A percentile compares a stretch with the other conserved stretches of the same genome.
Evolutionary conservation across 345 rosid genomes (phyloP).

Genomic region (Salix udensis): DNA sequence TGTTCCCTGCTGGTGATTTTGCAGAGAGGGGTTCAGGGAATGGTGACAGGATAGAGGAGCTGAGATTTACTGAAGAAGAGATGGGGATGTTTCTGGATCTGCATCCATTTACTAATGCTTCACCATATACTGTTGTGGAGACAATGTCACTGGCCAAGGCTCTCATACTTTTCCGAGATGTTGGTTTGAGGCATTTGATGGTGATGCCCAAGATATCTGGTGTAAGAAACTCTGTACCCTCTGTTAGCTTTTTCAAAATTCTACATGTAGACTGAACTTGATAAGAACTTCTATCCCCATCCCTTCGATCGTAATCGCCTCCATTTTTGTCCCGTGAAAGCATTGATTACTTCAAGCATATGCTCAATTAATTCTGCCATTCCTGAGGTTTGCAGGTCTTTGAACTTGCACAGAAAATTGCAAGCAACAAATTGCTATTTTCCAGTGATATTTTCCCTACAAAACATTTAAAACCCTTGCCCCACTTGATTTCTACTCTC

Average conservation of each 20-base stretch:
- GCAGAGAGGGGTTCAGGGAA: slow-evolving; percentile 76
- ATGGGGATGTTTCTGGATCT: slow-evolving; percentile 84
- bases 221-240: slow-evolving; percentile 43
- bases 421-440: neutral
- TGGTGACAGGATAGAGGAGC: slow-evolving; percentile 55
- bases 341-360: no score
- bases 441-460: neutral
- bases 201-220: slow-evolving; percentile 68
- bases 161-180: slow-evolving; percentile 70
- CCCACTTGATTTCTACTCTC: neutral
- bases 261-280: neutral
- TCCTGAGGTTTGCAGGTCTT: neutral
- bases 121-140: slow-evolving; percentile 91
- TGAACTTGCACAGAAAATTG: neutral
- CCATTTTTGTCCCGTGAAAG: no score
- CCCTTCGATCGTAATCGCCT: neutral
- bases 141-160: slow-evolving; percentile 94
- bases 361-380: no score
- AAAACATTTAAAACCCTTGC: neutral
- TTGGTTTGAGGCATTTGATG: slow-evolving; percentile 81
- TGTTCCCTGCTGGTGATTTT: slow-evolving; percentile 58
- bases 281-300: neutral
- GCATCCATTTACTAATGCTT: slow-evolving; percentile 83
- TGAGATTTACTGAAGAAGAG: slow-evolving; percentile 67
- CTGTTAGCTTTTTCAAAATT: neutral